Evolutionary conservation across 306 rosid species (phyloP).

Genomic region (Trifolium repens): DNA sequence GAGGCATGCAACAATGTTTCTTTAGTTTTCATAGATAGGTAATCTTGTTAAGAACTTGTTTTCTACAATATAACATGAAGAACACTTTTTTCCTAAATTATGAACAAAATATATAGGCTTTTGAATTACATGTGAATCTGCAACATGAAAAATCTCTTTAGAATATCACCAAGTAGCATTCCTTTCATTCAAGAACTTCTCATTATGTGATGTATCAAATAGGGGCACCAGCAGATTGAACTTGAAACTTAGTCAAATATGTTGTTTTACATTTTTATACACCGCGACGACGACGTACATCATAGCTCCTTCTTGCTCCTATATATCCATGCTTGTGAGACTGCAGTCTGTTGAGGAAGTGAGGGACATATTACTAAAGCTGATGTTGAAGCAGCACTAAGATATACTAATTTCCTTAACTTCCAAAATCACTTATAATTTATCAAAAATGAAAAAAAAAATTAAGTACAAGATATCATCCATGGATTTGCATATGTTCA

Average conservation of each 20-base stretch:
- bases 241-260: slow-evolving; percentile 34
- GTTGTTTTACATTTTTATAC: slow-evolving; percentile 12
- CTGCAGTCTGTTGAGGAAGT: slow-evolving; percentile 50
- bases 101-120: slow-evolving; percentile 35
- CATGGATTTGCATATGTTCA: slow-evolving; percentile 15
- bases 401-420: slow-evolving; percentile 1
- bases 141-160: slow-evolving; percentile 11
- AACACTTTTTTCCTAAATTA: slow-evolving; percentile 20
- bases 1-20: slow-evolving; percentile 31
- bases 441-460: slow-evolving; percentile 7
- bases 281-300: background rate
- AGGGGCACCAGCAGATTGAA: slow-evolving; percentile 7
- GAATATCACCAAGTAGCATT: background rate
- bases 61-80: slow-evolving; percentile 11
- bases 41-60: slow-evolving; percentile 13
- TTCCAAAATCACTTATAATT: slow-evolving; percentile 35
- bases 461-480: slow-evolving; percentile 19
- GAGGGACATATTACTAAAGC: slow-evolving; percentile 42
- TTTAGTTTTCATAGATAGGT: slow-evolving; percentile 19
- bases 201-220: background rate
- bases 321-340: slow-evolving; percentile 15
- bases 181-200: slow-evolving; percentile 35
- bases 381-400: slow-evolving; percentile 8
- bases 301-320: slow-evolving; percentile 37
- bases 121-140: slow-evolving; percentile 35